Conservation (phyloP, 2,329 filamentous ascomycete species). For the Ophiostoma populinum region DNA sequence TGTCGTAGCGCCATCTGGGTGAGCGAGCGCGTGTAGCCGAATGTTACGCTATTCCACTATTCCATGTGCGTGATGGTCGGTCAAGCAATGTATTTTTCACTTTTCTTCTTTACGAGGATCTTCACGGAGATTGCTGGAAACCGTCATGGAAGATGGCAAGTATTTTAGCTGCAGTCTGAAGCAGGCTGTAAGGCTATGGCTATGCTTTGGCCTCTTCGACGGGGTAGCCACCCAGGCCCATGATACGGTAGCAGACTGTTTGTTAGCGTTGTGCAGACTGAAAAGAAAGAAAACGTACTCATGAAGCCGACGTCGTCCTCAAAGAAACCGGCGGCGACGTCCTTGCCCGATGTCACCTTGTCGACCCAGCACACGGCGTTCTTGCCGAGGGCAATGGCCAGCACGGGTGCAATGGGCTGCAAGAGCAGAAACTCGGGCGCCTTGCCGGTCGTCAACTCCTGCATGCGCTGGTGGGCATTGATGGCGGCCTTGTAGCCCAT, state of each 20-base stretch:
- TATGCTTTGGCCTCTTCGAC: constrained; percentile 1
- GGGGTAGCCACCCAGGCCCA: constrained; percentile 2
- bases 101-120: not conserved
- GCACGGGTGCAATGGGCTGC: constrained; percentile 42
- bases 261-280: not conserved
- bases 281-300: constrained; percentile 28
- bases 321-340: constrained; percentile 47
- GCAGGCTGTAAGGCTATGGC: too few relatives aligned
- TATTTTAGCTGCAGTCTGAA: too few relatives aligned
- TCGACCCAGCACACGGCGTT: constrained; percentile 45
- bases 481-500: constrained; percentile 48
- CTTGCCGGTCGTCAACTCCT: constrained; percentile 22
- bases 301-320: constrained; percentile 48
- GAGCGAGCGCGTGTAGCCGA: constrained; percentile 41
- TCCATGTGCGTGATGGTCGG: too few relatives aligned
- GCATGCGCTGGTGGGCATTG: constrained; percentile 50
- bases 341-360: constrained; percentile 42
- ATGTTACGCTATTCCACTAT: not conserved
- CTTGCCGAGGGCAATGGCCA: constrained; percentile 54
- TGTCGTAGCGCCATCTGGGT: constrained; percentile 89
- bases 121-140: too few relatives aligned
- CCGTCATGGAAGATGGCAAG: too few relatives aligned
- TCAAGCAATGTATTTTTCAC: too few relatives aligned
- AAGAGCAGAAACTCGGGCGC: constrained; percentile 31
- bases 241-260: constrained; percentile 6